Evolutionary conservation across 176 grass and related monocot genomes (phyloP).

Genomic region (Metroxylon sagu): DNA sequence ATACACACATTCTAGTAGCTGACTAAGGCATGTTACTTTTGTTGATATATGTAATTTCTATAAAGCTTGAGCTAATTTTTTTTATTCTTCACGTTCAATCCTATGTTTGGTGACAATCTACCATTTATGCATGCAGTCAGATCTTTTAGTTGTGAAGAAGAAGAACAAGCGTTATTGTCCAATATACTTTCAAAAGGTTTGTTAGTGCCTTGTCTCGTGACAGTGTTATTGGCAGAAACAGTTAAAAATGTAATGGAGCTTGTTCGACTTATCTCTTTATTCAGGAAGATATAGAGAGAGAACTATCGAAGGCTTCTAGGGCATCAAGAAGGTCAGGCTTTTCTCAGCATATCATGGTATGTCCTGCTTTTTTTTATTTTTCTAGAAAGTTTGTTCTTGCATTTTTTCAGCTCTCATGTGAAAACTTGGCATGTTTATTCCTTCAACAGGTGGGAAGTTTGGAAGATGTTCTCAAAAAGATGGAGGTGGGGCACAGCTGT

Average conservation of each 20-base stretch:
- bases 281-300: slow-evolving; percentile 96
- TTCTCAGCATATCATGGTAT: slow-evolving; percentile 81
- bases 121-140: slow-evolving; percentile 57
- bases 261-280: neutral
- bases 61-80: neutral
- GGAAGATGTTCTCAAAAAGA: slow-evolving; percentile 94
- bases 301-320: slow-evolving; percentile 50
- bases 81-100: neutral
- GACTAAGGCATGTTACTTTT: no score
- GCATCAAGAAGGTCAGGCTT: slow-evolving; percentile 51
- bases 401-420: neutral
- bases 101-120: slow-evolving; percentile 1
- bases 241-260: no score
- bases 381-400: neutral
- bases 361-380: slow-evolving; percentile 3
- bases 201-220: slow-evolving; percentile 1
- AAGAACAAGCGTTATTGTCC: slow-evolving; percentile 88
- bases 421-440: neutral
- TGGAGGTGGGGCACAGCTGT: slow-evolving; percentile 46
- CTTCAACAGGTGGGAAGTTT: slow-evolving; percentile 83
- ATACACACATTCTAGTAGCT: no score
- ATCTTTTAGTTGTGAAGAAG: slow-evolving; percentile 86
- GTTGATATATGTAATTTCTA: no score
- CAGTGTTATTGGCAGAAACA: neutral
- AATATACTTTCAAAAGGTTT: slow-evolving; percentile 95